Conservation (phyloP, 73 alveolate species). For the Halteria grandinella region DNA sequence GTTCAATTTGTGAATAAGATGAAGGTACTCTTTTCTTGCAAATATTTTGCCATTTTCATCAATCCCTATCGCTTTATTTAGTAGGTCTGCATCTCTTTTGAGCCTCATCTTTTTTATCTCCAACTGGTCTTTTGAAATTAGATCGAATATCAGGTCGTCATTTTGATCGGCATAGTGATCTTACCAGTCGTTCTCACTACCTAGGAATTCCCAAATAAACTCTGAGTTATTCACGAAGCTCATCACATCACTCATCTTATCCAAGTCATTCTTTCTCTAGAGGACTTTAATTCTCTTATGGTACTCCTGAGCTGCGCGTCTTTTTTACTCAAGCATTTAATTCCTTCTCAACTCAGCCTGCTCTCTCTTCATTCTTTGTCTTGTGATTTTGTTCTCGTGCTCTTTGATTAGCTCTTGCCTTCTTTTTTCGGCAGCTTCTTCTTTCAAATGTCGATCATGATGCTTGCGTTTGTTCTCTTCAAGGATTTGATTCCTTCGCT, state of each 20-base stretch:
- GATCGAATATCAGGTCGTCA: conserved; percentile 10
- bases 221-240: conserved; percentile 35
- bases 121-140: conserved; percentile 13
- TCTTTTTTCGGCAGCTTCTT: conserved; percentile 53
- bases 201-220: conserved; percentile 42
- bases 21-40: conserved; percentile 2
- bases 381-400: no score
- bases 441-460: conserved; percentile 24
- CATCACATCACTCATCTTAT: conserved; percentile 41
- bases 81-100: conserved; percentile 24
- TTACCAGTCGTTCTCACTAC: conserved; percentile 43
- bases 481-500: conserved; percentile 31
- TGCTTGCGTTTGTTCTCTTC: conserved; percentile 25
- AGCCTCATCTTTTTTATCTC: conserved; percentile 23
- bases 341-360: conserved; percentile 36
- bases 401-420: conserved; percentile 29
- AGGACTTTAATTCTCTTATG: conserved; percentile 1
- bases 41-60: conserved; percentile 19
- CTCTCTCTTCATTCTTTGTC: no score
- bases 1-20: no score
- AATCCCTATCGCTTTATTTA: conserved; percentile 16
- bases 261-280: conserved; percentile 31
- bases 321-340: conserved; percentile 24
- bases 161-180: not conserved
- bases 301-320: conserved; percentile 8